A percentile compares a stretch with the other conserved stretches of the same genome.
These are phyloP conservation scores for Penicillium capsulatum DNA, from an alignment of 2,329 filamentous ascomycete genomes.

Conservation along the genomic window DNA sequence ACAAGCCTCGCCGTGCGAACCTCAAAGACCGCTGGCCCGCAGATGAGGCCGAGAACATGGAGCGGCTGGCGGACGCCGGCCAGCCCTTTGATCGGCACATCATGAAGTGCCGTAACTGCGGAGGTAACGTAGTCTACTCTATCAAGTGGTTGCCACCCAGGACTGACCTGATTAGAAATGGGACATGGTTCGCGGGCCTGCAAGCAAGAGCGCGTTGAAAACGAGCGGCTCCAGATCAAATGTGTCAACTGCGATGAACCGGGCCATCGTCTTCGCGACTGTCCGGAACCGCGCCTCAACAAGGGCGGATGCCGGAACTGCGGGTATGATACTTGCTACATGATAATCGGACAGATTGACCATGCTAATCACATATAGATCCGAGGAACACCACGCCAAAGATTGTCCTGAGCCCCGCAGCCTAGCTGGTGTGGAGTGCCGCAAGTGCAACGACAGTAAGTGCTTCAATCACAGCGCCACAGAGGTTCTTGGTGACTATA, in stretches of 20 bases:
- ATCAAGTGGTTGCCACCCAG: neutral
- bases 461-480: neutral
- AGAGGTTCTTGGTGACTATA: neutral
- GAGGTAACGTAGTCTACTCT: conserved; percentile 30
- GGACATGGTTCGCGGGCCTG: conserved; percentile 49
- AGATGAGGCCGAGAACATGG: conserved; percentile 48
- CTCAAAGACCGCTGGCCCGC: conserved; percentile 49
- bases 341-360: neutral
- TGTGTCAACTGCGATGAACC: conserved; percentile 48
- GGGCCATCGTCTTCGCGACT: conserved; percentile 50
- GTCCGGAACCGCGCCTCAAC: conserved; percentile 37
- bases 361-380: conserved; percentile 21
- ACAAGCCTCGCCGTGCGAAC: conserved; percentile 46
- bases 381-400: conserved; percentile 44
- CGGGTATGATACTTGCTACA: conserved; percentile 33
- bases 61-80: conserved; percentile 51
- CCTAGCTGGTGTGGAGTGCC: conserved; percentile 44
- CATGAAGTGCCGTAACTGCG: conserved; percentile 50
- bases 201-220: conserved; percentile 42
- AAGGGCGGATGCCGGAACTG: conserved; percentile 51
- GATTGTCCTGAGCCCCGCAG: conserved; percentile 48
- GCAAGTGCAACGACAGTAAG: conserved; percentile 41
- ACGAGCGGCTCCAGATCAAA: conserved; percentile 44
- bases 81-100: conserved; percentile 49
- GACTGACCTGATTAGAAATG: conserved; percentile 34